Base-by-base conservation (phyloP, 768 basidiomycete species). In the Boletus rubescentipes region DNA sequence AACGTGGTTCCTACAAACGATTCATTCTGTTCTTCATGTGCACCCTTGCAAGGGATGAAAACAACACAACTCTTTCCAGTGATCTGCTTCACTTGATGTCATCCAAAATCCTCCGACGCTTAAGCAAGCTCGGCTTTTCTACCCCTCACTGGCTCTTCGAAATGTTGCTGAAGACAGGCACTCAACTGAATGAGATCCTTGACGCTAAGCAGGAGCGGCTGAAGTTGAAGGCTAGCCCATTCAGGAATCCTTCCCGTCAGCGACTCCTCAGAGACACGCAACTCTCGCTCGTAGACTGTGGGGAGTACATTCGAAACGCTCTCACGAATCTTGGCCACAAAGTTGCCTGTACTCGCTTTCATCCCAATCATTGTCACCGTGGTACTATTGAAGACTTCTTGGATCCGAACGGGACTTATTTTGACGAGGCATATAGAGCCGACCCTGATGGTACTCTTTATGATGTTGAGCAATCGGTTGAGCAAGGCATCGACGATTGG, bases 401-500 rank as follows among this genome's bases (percentile, higher is more conserved):
- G n/a, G n/a, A n/a, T n/a, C n/a, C n/a, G 46, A 32, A 58, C n/a
- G 41, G 54, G 9, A 5, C 30, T 3, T 59, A 57, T 48, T 50
- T 66, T 6, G 14, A 29, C 2, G 47, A 49, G 2, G 51, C 47
- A 15, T 45, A 57, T 44, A 0, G 4, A 18, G 32, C 10, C 1
- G 65, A 67, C 2, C 49, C 57, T 30, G 34, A 35, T 51, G 4
- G 57, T 5, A 59, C 65, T 1, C 65, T 79, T 0, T 68, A 60
- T 12, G 77, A 77, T 46, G 67, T 79, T 16, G 76, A 79, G 55
- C 49, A 38, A 9, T 51, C 63, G 9, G 66, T 77, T 46, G 55
- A 67, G 42, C 56, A 66, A 3, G 52, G 54, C 14, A 55, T 79
- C 4, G 68, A 71, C 20, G 40, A 35, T 14, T 78, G 76, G 76